phyloP scores from a whole-genome alignment of 2,329 filamentous ascomycete species.

The Herpotrichia juniperi region DNA sequence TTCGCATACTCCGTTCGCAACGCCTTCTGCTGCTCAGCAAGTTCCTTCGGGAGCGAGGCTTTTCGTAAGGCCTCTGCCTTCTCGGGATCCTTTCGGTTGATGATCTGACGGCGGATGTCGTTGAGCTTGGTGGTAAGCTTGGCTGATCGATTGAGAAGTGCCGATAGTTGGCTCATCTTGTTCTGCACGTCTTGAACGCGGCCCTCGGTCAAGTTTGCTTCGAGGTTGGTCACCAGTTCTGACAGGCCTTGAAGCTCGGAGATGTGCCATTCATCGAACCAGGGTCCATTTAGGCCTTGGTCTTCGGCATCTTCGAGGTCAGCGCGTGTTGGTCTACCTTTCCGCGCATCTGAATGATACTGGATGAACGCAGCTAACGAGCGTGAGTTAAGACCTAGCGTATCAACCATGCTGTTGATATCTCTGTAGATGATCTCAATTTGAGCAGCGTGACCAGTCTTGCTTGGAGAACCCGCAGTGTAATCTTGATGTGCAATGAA shows the following conservation, averaged over 20 bases:
- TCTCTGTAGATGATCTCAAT: slow-evolving; percentile 70
- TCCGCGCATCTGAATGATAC: slow-evolving; percentile 59
- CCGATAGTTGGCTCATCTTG: slow-evolving; percentile 71
- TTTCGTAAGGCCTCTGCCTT: slow-evolving; percentile 68
- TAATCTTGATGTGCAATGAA: slow-evolving; percentile 67
- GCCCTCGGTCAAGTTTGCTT: slow-evolving; percentile 68
- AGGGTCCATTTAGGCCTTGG: slow-evolving; percentile 40
- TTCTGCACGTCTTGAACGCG: slow-evolving; percentile 71
- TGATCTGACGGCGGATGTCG: slow-evolving; percentile 78
- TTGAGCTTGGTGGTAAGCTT: slow-evolving; percentile 74
- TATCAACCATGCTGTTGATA: slow-evolving; percentile 94
- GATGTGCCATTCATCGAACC: slow-evolving; percentile 74
- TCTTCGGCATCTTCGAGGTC: slow-evolving; percentile 62
- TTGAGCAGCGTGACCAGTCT: slow-evolving; percentile 51
- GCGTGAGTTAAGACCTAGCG: slow-evolving; percentile 83
- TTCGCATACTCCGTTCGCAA: slow-evolving; percentile 76
- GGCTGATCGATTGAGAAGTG: slow-evolving; percentile 72
- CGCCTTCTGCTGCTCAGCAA: slow-evolving; percentile 82
- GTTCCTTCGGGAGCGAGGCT: slow-evolving; percentile 82
- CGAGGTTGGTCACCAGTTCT: slow-evolving; percentile 65
- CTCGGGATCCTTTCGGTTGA: slow-evolving; percentile 70
- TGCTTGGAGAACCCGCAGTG: slow-evolving; percentile 41
- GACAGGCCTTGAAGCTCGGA: slow-evolving; percentile 75
- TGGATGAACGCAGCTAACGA: slow-evolving; percentile 65
- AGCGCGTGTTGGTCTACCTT: slow-evolving; percentile 59